These are phyloP conservation scores for Solanum bukasovii DNA, from an alignment of 257 asterid genomes.

Conservation along the genomic window DNA sequence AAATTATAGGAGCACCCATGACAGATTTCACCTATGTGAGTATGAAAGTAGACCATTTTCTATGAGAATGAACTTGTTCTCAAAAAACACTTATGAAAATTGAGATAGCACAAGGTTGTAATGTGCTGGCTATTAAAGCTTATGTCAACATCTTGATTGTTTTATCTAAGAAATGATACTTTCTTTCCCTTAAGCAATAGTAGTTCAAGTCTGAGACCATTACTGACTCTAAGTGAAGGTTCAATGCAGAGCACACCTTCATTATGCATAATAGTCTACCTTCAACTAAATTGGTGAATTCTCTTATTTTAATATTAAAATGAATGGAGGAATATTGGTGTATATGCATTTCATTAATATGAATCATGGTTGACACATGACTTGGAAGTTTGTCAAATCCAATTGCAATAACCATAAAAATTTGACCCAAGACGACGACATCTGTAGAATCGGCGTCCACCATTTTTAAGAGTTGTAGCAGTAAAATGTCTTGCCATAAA, in stretches of 20 bases:
- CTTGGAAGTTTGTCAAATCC: not conserved
- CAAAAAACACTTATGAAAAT: not conserved
- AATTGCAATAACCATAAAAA: not conserved
- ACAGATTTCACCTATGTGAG: not conserved
- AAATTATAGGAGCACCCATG: not conserved
- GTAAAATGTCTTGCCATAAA: not conserved
- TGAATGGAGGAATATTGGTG: not conserved
- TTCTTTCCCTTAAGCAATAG: not conserved
- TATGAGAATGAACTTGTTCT: not conserved
- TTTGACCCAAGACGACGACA: not conserved
- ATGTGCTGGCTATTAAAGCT: not conserved
- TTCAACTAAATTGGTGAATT: not conserved
- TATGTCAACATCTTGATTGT: not conserved
- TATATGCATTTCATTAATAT: not conserved
- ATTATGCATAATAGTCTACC: not conserved
- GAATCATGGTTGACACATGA: not conserved
- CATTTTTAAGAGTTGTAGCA: not conserved
- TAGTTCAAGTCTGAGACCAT: not conserved
- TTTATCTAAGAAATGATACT: not conserved
- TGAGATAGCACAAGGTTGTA: not conserved
- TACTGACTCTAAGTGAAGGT: not conserved
- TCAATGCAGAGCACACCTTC: not conserved
- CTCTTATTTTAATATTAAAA: too few species aligned
- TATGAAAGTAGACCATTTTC: not conserved
- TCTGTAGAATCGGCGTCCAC: not conserved